Base-by-base conservation (phyloP, 768 basidiomycete genomes). In the Suillus bovinus region DNA sequence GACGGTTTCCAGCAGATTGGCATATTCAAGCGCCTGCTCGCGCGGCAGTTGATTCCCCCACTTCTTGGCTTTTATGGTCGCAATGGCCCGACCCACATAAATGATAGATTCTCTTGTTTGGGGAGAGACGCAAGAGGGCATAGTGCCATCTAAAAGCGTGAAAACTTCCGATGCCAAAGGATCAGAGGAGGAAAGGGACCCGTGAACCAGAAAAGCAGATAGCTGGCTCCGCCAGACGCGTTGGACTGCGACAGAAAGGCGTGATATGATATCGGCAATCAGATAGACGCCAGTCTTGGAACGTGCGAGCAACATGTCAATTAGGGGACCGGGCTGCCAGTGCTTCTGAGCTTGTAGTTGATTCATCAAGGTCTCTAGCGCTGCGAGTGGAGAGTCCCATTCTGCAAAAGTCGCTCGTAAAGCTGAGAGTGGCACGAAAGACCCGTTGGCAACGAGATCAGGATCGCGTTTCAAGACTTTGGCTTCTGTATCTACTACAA, bases 301-400 rank as follows among this genome's bases (percentile, higher is more conserved):
- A 13, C 88, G 86, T 17, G 80, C 75, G 46, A 91, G 75, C 6
- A 97, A 80, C 70, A 93, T 80, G 69, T 96, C 92, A 63, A 96
- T 91, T 33, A 96, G 77, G 2, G 84, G 84, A 1, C 94, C 94
- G 4, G 94, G 88, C 59, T 80, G 81, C 83, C 84, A 83, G 17
- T 72, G 66, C 24, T 80, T 72, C 63, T 82, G 74, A 3, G 81
- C 73, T 65, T 88, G 81, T 44, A 95, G 76, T 46, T 86, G 82
- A 11, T 86, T 80, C 60, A 93, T 78, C 50, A 96, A 76, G 9
- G 82, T 77, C 54, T 82, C 80, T 33, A 97, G 81, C 5, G 90
- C 85, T 39, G 86, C 86, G 54, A 97, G 79, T 16, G 93, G 93
- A 9, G 91, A 88, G 67, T 94, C 91, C 95, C 95, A 97, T 73